Conservation (phyloP, 2,329 filamentous ascomycete genomes). For the Colletotrichum noveboracense region DNA sequence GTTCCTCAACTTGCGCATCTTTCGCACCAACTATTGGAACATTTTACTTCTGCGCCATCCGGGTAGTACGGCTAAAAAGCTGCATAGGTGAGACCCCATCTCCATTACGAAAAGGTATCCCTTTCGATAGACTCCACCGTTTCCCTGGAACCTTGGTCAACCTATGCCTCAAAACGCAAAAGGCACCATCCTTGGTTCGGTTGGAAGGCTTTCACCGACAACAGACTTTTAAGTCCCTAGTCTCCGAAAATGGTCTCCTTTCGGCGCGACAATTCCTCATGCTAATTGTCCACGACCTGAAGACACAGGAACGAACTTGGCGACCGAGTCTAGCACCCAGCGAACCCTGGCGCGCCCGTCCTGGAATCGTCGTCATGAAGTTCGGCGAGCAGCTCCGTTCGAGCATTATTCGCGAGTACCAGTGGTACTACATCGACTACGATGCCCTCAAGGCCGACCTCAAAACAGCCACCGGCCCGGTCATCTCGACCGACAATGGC, state of each 20-base stretch:
- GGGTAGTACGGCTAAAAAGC: neutral
- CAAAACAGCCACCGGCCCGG: slow-evolving; percentile 69
- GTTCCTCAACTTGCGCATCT: neutral
- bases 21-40: neutral
- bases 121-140: neutral
- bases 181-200: neutral
- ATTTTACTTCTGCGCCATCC: neutral
- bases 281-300: slow-evolving; percentile 60
- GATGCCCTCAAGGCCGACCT: slow-evolving; percentile 89
- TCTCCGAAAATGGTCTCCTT: neutral
- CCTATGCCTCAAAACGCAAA: neutral
- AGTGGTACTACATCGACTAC: slow-evolving; percentile 99
- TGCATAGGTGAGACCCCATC: slow-evolving; percentile 10
- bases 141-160: neutral
- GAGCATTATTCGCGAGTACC: slow-evolving; percentile 95
- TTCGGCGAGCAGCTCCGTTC: slow-evolving; percentile 97
- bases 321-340: slow-evolving; percentile 34
- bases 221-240: slow-evolving; percentile 14
- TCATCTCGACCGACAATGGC: slow-evolving; percentile 26
- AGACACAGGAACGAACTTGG: slow-evolving; percentile 47
- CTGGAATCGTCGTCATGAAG: slow-evolving; percentile 69
- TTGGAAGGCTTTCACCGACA: neutral
- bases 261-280: slow-evolving; percentile 32
- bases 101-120: neutral
- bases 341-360: slow-evolving; percentile 41